Base-by-base conservation (phyloP, 805 yeast species). In the Candida ficus region DNA sequence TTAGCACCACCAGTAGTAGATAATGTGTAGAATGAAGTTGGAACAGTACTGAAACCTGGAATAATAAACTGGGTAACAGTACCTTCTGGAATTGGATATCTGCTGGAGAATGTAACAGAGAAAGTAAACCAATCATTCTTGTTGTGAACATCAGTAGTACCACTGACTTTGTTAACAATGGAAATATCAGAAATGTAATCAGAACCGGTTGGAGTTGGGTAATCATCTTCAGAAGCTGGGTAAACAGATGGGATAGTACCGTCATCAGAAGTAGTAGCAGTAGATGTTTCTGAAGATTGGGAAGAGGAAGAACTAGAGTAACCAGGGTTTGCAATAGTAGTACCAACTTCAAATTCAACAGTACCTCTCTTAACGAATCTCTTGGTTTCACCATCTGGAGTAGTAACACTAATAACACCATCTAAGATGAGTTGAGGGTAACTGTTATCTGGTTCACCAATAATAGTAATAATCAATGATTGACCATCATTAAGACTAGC, bases 281-380 rank as follows among this genome's bases (percentile, higher is more conserved):
- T 27, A 14, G 29, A 27, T 3, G 26, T 10, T 23, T 10, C 8
- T 23, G 26, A 23, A 23, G 11, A 5, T 7, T 9, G 8, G 11
- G 7, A 7, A 4, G 26, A 10, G 8, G 26, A 23, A 10, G 26
- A 23, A 23, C 4, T 5, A 13, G 6, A 11, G 7, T 4, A 7
- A n/a, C n/a, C n/a, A n/a, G n/a, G n/a, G n/a, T n/a, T n/a, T 29
- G 14, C 20, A 29, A 19, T 29, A 29, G 35, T 29, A 12, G 33
- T 7, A 13, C 39, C 7, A 38, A 47, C 69, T n/a, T n/a, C n/a
- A n/a, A n/a, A n/a, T n/a, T n/a, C n/a, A n/a, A 83, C 55, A 71
- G n/a, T n/a, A 70, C 2, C 32, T 12, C 14, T 19, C 5, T 10
- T 12, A 13, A n/a, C 3, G 41, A 37, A 5, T 22, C 23, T 16